Evolutionary conservation across 1,284 basidiomycete genomes (phyloP).

Genomic region (Melampsora occidentalis): DNA sequence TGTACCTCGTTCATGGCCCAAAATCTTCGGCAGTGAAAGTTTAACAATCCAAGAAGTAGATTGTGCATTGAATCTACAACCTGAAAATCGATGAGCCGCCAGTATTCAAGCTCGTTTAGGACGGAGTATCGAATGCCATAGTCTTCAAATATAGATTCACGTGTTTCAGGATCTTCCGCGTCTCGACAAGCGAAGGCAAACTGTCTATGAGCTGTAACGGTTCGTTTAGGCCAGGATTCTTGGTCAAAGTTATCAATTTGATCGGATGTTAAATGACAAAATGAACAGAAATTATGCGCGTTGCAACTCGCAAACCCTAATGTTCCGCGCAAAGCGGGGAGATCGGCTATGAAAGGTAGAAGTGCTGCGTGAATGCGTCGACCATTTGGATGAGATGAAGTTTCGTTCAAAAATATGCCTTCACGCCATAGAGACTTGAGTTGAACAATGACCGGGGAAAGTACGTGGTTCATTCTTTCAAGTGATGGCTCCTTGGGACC

Average conservation of each 20-base stretch:
- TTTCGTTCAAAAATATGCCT: background rate
- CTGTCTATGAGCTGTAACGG: background rate
- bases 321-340: background rate
- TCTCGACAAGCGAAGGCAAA: background rate
- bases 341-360: background rate
- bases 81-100: background rate
- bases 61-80: constrained; percentile 34
- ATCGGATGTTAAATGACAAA: background rate
- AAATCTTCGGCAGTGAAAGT: constrained; percentile 23
- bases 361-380: background rate
- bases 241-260: background rate
- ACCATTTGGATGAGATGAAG: background rate
- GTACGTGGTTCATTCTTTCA: constrained; percentile 44
- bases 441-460: background rate
- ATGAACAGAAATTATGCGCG: background rate
- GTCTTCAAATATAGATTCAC: background rate
- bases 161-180: background rate
- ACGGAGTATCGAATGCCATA: background rate
- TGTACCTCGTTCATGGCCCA: constrained; percentile 27
- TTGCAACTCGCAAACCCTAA: background rate
- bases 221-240: background rate
- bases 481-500: constrained; percentile 54
- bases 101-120: background rate
- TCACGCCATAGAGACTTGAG: background rate
- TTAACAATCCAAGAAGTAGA: constrained; percentile 5